Evolutionary conservation across 2,329 filamentous ascomycete genomes (phyloP), one percentile per base, ranked within the genome.

Genomic region (Pyrenophora teres): DNA sequence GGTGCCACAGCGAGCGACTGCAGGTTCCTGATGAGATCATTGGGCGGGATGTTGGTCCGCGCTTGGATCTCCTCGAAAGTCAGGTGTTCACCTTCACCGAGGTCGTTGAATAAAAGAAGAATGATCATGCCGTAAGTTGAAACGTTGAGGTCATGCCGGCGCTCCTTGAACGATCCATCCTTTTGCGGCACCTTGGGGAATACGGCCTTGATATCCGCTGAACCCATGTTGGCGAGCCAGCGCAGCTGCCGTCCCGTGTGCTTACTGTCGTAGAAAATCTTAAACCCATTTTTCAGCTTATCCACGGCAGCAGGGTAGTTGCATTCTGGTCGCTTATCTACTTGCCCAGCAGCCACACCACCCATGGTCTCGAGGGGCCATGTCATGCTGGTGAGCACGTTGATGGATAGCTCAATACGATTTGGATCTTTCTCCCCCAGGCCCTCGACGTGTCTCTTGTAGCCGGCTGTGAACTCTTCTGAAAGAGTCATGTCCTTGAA

Each of bases 401-500:
- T 90, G 74, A 97, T 88, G 42, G 83, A 83, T 19, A 99, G 81
- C 40, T 97, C 94, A 23, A 93, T 84, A 25, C 82, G 84, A 68
- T 82, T 85, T 3, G 80, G 77, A 51, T 86, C 80, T 2, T 76
- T 75, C 44, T 82, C 81, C n/a, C 77, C 81, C 13, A 76, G 81
- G 67, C 71, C 85, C 73, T 71, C 82, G 73, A 86, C 85, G 57
- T 93, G 84, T 13, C 83, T 81, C 59, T 87, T 88, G 77, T 95
- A 97, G 49, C 83, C 85, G 10, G 85, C 77, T 0, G 89, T 91
- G 21, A 97, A 81, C 59, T 96, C 93, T 47, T 88, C 86, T 0
- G 92, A 97, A 10, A 92, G 86, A 13, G 87, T 85, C 84, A 97
- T 92, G 68, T 99, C 94, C 75, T 92, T 92, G 79, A 99, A 97